Percentiles rank a stretch among this genome's conserved stretches.
Evolutionary conservation across 2,329 filamentous ascomycete genomes (phyloP).

Genomic region (Fusarium pseudonygamai): DNA sequence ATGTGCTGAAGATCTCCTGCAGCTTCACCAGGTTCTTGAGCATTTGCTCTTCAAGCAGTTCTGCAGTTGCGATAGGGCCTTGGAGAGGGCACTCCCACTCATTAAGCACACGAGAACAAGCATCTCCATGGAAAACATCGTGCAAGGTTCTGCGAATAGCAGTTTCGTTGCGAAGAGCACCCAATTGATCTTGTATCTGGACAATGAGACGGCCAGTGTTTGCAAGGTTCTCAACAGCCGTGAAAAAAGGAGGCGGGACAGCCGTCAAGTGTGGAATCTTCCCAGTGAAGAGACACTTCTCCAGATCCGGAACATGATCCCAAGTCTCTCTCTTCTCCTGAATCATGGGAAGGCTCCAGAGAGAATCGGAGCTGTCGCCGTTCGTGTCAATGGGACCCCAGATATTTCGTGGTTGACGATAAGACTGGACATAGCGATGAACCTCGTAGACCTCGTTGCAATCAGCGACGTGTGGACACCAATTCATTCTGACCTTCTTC

Average conservation of each 20-base stretch:
- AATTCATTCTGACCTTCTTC: constrained; percentile 13
- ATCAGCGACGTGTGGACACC: constrained; percentile 19
- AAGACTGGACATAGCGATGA: constrained; percentile 34
- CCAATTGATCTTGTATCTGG: not conserved
- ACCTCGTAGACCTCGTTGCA: constrained; percentile 18
- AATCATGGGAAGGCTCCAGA: not conserved
- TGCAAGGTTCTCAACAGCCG: constrained; percentile 3
- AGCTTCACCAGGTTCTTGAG: not conserved
- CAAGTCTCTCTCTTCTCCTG: not conserved
- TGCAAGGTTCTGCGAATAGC: not conserved
- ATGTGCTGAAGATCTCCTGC: constrained; percentile 8
- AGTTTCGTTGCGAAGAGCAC: not conserved
- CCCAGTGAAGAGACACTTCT: constrained; percentile 2
- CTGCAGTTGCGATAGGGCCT: not conserved
- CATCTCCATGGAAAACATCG: constrained; percentile 2
- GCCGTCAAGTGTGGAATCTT: not conserved
- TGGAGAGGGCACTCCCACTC: constrained; percentile 21
- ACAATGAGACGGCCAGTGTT: constrained; percentile 9
- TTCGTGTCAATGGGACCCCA: not conserved
- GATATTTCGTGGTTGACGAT: not conserved
- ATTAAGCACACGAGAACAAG: constrained; percentile 29
- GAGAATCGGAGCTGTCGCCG: not conserved
- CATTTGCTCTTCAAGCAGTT: not conserved
- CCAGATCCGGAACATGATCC: not conserved
- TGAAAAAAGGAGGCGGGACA: not conserved